Evolutionary conservation across 1,139 yeast species (phyloP).

Genomic region (Pichia sp.): DNA sequence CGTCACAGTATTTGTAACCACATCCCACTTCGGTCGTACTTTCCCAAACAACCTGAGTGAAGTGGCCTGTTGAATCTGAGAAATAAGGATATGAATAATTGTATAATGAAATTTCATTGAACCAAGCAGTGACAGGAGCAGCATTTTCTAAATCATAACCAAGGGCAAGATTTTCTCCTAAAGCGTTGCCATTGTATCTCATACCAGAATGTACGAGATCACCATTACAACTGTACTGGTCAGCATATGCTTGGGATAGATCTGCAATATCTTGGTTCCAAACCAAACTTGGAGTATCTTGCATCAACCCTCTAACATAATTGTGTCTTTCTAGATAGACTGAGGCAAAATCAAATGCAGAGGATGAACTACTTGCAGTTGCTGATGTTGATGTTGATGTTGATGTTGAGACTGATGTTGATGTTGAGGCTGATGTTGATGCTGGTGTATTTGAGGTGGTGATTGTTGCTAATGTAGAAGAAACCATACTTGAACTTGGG

Average conservation of each 20-base stretch:
- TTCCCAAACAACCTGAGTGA: slow-evolving; percentile 64
- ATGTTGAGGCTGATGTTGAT: no score
- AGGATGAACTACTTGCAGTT: no score
- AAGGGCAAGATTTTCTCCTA: slow-evolving; percentile 84
- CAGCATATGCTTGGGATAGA: slow-evolving; percentile 67
- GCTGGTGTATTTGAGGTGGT: slow-evolving; percentile 9
- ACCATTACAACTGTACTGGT: slow-evolving; percentile 57
- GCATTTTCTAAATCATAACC: slow-evolving; percentile 50
- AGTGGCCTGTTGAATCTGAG: slow-evolving; percentile 49
- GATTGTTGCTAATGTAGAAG: slow-evolving; percentile 7
- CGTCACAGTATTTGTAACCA: slow-evolving; percentile 43
- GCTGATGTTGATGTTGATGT: neutral
- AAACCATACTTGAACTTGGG: neutral
- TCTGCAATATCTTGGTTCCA: slow-evolving; percentile 61
- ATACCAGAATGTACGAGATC: slow-evolving; percentile 69
- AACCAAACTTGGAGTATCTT: slow-evolving; percentile 42
- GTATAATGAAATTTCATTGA: slow-evolving; percentile 56
- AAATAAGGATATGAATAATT: slow-evolving; percentile 42
- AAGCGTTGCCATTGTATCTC: slow-evolving; percentile 49
- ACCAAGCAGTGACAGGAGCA: slow-evolving; percentile 80
- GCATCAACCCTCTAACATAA: slow-evolving; percentile 39
- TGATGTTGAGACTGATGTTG: slow-evolving; percentile 5
- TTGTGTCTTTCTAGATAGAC: slow-evolving; percentile 38
- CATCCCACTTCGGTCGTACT: slow-evolving; percentile 49
- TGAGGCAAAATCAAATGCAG: slow-evolving; percentile 14